phyloP scores from a whole-genome alignment of 1,284 basidiomycete species.

The Meira nashicola region DNA sequence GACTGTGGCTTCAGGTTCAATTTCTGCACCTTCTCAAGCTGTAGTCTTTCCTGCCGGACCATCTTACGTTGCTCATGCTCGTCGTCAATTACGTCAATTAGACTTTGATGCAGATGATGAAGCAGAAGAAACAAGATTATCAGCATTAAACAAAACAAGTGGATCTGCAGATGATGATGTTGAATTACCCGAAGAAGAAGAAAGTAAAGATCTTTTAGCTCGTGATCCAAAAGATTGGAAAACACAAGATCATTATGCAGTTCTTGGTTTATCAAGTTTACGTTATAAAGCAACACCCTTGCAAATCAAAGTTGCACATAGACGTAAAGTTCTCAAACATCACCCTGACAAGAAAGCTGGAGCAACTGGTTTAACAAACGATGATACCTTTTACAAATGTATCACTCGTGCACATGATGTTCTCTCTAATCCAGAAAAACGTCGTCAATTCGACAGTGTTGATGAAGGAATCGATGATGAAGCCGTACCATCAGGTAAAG shows the following conservation, averaged over 20 bases:
- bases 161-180: constrained; percentile 69
- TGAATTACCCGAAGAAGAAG: constrained; percentile 86
- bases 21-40: constrained; percentile 31
- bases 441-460: constrained; percentile 93
- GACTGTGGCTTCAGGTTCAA: constrained; percentile 26
- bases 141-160: constrained; percentile 56
- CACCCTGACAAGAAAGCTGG: constrained; percentile 98
- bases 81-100: constrained; percentile 40
- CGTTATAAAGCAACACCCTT: constrained; percentile 81
- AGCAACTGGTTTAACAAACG: constrained; percentile 68
- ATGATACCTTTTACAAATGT: constrained; percentile 99
- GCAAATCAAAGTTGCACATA: constrained; percentile 97
- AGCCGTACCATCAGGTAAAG: constrained; percentile 48
- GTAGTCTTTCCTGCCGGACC: constrained; percentile 44
- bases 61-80: constrained; percentile 46
- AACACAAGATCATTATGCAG: constrained; percentile 98
- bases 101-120: constrained; percentile 48
- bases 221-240: constrained; percentile 98
- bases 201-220: constrained; percentile 67
- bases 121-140: constrained; percentile 28
- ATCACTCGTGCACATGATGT: constrained; percentile 95
- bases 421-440: constrained; percentile 76
- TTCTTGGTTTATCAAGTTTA: constrained; percentile 85
- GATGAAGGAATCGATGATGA: constrained; percentile 78
- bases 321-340: constrained; percentile 97